Percentiles rank a stretch among this genome's conserved stretches.
Conservation (phyloP, 768 basidiomycete genomes). For the Galerina sulciceps region DNA sequence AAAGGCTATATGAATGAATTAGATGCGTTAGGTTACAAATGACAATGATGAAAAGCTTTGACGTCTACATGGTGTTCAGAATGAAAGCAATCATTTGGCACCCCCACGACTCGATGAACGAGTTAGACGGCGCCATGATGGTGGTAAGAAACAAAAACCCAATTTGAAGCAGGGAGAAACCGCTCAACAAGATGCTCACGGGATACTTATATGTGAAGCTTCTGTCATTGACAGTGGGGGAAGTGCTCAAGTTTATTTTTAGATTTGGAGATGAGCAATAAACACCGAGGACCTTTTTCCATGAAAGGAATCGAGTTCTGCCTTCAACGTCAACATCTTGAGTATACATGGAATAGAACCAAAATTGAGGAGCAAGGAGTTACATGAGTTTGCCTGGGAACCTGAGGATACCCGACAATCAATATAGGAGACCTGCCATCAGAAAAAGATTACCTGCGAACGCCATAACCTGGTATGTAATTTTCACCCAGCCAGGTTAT, state of each 20-base stretch:
- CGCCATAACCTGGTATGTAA: no score
- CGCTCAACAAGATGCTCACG: no score
- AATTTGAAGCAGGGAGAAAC: no score
- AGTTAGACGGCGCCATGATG: neutral
- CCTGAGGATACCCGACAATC: no score
- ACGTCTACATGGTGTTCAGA: slow-evolving; percentile 7
- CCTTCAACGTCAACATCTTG: no score
- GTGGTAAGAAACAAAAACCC: neutral
- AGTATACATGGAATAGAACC: no score
- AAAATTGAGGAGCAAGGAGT: no score
- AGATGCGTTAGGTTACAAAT: neutral
- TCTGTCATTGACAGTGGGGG: no score
- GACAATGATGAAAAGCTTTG: neutral
- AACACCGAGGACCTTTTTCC: neutral
- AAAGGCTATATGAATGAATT: neutral
- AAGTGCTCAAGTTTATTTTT: neutral
- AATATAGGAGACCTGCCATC: no score
- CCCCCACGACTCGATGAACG: slow-evolving; percentile 11
- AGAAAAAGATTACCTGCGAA: no score
- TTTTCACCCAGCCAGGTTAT: no score
- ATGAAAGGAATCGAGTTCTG: neutral
- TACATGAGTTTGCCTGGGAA: no score
- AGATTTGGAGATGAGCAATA: neutral
- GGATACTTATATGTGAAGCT: neutral
- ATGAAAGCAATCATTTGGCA: slow-evolving; percentile 17